A percentile compares a stretch with the other conserved stretches of the same genome.
These are phyloP conservation scores for Trametes hirsuta DNA, from an alignment of 1,284 basidiomycete genomes.

Conservation along the genomic window DNA sequence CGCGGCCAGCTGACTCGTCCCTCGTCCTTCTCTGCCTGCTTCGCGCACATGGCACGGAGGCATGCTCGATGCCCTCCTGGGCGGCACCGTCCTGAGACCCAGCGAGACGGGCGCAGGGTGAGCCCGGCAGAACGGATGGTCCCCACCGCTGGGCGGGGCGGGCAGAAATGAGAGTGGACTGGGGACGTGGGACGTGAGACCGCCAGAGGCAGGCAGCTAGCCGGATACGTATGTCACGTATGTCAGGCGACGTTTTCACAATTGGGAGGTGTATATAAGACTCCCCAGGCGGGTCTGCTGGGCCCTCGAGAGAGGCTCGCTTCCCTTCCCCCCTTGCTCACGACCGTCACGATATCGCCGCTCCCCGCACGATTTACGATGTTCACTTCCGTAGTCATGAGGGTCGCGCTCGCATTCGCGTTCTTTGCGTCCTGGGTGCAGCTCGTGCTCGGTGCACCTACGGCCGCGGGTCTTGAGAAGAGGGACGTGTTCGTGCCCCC, in stretches of 20 bases:
- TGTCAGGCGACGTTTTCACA: background rate
- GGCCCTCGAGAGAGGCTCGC: too few relatives aligned
- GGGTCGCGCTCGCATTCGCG: constrained; percentile 10
- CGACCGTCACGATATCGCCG: background rate
- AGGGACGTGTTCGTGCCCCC: constrained; percentile 29
- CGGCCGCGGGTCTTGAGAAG: constrained; percentile 1
- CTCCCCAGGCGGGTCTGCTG: too few relatives aligned
- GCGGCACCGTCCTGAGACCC: background rate
- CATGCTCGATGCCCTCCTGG: constrained; percentile 3
- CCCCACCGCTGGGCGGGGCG: background rate
- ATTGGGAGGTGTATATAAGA: background rate
- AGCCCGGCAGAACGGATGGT: constrained; percentile 5
- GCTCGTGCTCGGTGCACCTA: constrained; percentile 14
- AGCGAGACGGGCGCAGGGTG: background rate
- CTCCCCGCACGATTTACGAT: background rate
- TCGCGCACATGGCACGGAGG: constrained; percentile 1
- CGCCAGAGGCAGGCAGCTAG: constrained; percentile 10
- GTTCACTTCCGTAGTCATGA: constrained; percentile 8
- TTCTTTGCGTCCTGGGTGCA: constrained; percentile 14
- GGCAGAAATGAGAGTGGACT: background rate
- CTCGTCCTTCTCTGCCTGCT: background rate
- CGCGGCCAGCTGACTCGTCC: constrained; percentile 1
- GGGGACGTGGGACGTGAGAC: constrained; percentile 5
- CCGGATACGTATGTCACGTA: background rate
- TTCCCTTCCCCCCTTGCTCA: background rate